Percentiles rank a stretch among this genome's conserved stretches.
Conservation (phyloP, 441 rosid genomes). For the Metrosideros polymorpha region DNA sequence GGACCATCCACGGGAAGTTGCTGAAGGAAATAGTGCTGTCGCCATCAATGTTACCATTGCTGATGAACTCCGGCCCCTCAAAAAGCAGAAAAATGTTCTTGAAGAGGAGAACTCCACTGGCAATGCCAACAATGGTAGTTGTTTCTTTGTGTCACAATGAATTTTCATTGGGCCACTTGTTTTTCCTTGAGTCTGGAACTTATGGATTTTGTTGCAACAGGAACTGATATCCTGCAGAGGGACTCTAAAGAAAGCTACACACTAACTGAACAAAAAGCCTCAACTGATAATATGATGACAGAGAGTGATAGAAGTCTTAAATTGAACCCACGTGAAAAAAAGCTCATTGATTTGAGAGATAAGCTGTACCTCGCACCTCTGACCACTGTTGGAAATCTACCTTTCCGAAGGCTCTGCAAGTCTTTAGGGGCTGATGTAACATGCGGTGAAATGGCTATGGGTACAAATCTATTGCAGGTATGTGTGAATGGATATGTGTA, state of each 20-base stretch:
- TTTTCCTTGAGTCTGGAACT: slow-evolving; percentile 3
- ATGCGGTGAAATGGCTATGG: slow-evolving; percentile 99
- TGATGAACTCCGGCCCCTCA: slow-evolving; percentile 46
- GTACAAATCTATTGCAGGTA: slow-evolving; percentile 92
- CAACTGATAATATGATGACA: slow-evolving; percentile 10
- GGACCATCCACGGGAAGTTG: slow-evolving; percentile 16
- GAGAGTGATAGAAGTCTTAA: slow-evolving; percentile 55
- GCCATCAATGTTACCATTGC: slow-evolving; percentile 19
- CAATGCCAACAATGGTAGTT: slow-evolving; percentile 30
- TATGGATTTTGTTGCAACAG: slow-evolving; percentile 23
- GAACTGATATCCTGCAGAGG: slow-evolving; percentile 17
- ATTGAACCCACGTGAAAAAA: slow-evolving; percentile 69
- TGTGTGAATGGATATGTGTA: not conserved
- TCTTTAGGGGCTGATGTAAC: slow-evolving; percentile 84
- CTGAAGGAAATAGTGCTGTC: slow-evolving; percentile 18
- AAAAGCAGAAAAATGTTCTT: slow-evolving; percentile 50
- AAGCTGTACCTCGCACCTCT: slow-evolving; percentile 89
- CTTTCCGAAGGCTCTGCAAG: slow-evolving; percentile 90
- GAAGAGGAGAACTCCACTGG: slow-evolving; percentile 23
- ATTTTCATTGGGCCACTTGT: not conserved
- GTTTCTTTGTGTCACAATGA: not conserved
- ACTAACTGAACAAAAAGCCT: slow-evolving; percentile 12
- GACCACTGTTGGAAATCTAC: slow-evolving; percentile 95
- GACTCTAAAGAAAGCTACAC: slow-evolving; percentile 8
- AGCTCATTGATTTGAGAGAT: slow-evolving; percentile 77